Evolutionary conservation across 2,329 filamentous ascomycete species (phyloP).

Genomic region (Penicillium sp.): DNA sequence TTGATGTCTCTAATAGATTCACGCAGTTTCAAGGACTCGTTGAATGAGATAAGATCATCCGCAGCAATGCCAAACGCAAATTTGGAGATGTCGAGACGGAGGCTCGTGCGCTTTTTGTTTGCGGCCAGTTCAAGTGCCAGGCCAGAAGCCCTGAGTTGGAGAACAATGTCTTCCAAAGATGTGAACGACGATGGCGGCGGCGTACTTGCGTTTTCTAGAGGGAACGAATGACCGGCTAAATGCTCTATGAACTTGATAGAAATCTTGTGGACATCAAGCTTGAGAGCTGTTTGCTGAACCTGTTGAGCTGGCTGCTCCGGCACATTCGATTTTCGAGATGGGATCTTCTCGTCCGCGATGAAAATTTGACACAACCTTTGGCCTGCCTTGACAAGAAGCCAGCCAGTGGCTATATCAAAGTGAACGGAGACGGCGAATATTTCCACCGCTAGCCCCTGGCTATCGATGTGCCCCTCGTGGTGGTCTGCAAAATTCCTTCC

Average conservation of each 20-base stretch:
- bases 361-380: constrained; percentile 36
- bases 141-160: constrained; percentile 36
- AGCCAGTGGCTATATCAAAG: constrained; percentile 48
- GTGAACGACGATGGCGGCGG: constrained; percentile 26
- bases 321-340: constrained; percentile 9
- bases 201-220: constrained; percentile 16
- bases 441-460: constrained; percentile 35
- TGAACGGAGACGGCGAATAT: constrained; percentile 37
- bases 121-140: constrained; percentile 32
- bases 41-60: constrained; percentile 57
- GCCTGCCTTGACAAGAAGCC: constrained; percentile 44
- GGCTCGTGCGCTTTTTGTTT: constrained; percentile 27
- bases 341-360: constrained; percentile 16
- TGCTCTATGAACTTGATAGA: constrained; percentile 46
- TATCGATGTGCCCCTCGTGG: constrained; percentile 7
- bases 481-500: constrained; percentile 17
- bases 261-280: constrained; percentile 34
- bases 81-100: constrained; percentile 43
- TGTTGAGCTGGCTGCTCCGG: constrained; percentile 15
- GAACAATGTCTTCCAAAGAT: constrained; percentile 38
- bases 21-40: constrained; percentile 52
- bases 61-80: constrained; percentile 54
- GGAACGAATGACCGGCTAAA: constrained; percentile 36
- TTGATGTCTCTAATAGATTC: constrained; percentile 49
- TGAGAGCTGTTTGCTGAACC: constrained; percentile 23